Evolutionary conservation across 2,329 filamentous ascomycete genomes (phyloP).

Genomic region (Metarhizium robertsii): DNA sequence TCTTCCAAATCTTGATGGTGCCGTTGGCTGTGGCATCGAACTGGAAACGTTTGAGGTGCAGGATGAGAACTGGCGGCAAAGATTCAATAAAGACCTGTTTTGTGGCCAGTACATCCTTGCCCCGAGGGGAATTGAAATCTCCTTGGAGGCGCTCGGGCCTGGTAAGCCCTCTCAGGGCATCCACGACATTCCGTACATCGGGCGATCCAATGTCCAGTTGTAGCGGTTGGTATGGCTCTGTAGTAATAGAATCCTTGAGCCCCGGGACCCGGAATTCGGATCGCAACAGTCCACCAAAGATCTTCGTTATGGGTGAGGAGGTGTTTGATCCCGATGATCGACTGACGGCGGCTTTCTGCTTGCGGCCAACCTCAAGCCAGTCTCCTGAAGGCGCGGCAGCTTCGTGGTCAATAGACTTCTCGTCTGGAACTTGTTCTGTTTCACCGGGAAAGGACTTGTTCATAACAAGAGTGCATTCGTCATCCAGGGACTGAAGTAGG

Average conservation of each 20-base stretch:
- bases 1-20: conserved; percentile 98
- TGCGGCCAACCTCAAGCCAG: conserved; percentile 91
- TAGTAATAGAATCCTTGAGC: conserved; percentile 80
- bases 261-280: conserved; percentile 84
- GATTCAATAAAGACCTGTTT: conserved; percentile 95
- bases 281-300: conserved; percentile 85
- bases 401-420: conserved; percentile 19
- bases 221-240: conserved; percentile 88
- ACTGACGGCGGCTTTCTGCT: conserved; percentile 79
- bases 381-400: conserved; percentile 31
- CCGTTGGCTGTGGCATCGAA: conserved; percentile 74
- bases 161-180: conserved; percentile 79
- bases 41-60: conserved; percentile 95
- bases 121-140: conserved; percentile 71
- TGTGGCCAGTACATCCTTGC: conserved; percentile 66
- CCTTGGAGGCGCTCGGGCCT: conserved; percentile 77
- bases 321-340: conserved; percentile 69
- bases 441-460: conserved; percentile 31
- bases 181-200: conserved; percentile 81
- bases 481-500: conserved; percentile 82
- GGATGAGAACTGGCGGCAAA: conserved; percentile 80
- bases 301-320: conserved; percentile 81
- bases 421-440: conserved; percentile 21
- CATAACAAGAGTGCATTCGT: conserved; percentile 79
- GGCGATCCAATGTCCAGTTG: conserved; percentile 89